Conservation (phyloP, 306 rosid genomes). For the Vachellia collinsii region DNA sequence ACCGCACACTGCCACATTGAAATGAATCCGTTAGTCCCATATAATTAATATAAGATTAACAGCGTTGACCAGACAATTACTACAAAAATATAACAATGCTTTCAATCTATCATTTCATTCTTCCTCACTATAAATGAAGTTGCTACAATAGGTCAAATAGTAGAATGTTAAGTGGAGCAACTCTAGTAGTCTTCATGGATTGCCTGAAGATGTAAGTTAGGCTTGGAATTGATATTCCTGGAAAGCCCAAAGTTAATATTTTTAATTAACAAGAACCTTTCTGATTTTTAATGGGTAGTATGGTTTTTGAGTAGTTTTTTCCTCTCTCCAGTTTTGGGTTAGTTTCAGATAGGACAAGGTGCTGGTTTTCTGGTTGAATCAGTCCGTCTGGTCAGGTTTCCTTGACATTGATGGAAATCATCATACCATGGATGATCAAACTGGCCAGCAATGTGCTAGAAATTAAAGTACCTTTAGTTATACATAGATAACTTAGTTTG, state of each 20-base stretch:
- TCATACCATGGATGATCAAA: neutral
- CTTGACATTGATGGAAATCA: neutral
- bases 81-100: neutral
- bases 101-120: neutral
- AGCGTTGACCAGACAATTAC: neutral
- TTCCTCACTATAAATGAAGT: neutral
- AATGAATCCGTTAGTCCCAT: conserved; percentile 36
- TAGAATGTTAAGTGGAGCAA: neutral
- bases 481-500: neutral
- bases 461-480: neutral
- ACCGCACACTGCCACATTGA: conserved; percentile 80
- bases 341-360: neutral
- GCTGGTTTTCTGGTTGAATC: neutral
- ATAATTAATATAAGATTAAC: conserved; percentile 2
- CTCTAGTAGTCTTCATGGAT: neutral
- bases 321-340: neutral
- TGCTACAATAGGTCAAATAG: neutral
- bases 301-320: neutral
- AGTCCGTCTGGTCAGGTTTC: neutral
- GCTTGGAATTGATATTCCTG: neutral
- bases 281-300: neutral
- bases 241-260: neutral
- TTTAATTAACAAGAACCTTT: neutral
- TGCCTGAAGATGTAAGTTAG: neutral
- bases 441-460: neutral